Base-by-base conservation (phyloP, 2,329 filamentous ascomycete genomes). In the Penicillium freii region DNA sequence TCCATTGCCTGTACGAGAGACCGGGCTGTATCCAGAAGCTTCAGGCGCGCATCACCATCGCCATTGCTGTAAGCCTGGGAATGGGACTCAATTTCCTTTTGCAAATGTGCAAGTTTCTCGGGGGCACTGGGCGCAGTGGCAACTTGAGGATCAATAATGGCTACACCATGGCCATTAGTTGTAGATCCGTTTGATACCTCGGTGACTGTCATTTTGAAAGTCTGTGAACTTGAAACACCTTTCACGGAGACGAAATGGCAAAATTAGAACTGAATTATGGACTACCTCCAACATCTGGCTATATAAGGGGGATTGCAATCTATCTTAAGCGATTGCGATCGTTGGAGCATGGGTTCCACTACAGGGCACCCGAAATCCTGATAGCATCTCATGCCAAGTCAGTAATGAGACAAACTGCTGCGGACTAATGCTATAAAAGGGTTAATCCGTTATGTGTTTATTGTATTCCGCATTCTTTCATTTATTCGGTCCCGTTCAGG, bases 1-100 rank as follows among this genome's bases (percentile, higher is more conserved):
- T 72, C 69, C 44, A 71, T 56, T 9, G 64, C 65, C 47, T 64
- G 57, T 9, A 67, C 58, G 6, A 71, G 51, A 4, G 67, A 59
- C n/a, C 66, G 66, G 15, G 68, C 67, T 23, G 62, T 50, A 21
- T 69, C 65, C 23, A 71, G 46, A 1, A 71, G 58, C 23, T 63
- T 61, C 33, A 66, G 43, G 8, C 69, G 65, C 11, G 62, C 60
- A 5, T 58, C 33, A 13, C 43, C 10, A 29, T 65, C 56, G 9
- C 58, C 52, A 13, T 58, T 39, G 15, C n/a, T 40, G 29, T 62
- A 61, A 9, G 40, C 53, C 21, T 64, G 47, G 9, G 64, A 61
- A 19, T 62, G 52, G 1, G 45, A 15, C 8, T 60, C 42, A 11
- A 70, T 58, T 21, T 65, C 46, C 31, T 63, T 40, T 3, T 67